Conservation (phyloP, 495 filamentous ascomycete genomes). For the Mytilinidion resinicola region DNA sequence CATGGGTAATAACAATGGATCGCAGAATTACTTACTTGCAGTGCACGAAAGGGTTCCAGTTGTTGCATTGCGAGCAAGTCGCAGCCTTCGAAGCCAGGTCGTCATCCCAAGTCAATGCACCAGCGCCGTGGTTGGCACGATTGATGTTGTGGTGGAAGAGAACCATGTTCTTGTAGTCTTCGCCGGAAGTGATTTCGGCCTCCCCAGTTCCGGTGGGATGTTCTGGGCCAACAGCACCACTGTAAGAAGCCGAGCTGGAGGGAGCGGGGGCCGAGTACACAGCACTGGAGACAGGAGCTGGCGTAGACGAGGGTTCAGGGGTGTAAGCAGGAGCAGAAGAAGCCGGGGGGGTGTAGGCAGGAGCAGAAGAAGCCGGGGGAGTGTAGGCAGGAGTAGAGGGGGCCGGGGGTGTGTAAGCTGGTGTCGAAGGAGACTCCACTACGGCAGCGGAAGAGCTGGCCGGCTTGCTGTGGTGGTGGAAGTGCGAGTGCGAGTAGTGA, state of each 20-base stretch:
- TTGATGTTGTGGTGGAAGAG: constrained; percentile 78
- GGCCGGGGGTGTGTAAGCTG: constrained; percentile 2
- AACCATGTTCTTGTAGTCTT: constrained; percentile 43
- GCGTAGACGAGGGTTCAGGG: not conserved
- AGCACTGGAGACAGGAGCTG: constrained; percentile 4
- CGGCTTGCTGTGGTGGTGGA: not conserved
- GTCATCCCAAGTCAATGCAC: constrained; percentile 55
- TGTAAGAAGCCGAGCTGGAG: constrained; percentile 3
- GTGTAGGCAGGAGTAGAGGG: not conserved
- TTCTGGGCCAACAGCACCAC: not conserved
- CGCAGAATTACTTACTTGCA: constrained; percentile 66
- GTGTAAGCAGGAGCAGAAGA: not conserved
- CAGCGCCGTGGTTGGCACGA: constrained; percentile 74
- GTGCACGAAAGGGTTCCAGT: constrained; percentile 69
- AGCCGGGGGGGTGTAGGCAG: not conserved
- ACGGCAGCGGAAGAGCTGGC: not conserved
- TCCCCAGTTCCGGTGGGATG: constrained; percentile 15
- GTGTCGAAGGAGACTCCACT: constrained; percentile 2
- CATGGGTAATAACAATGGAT: too few relatives aligned
- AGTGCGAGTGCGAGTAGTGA: not conserved
- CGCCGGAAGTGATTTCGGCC: constrained; percentile 6
- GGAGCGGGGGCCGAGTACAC: constrained; percentile 13
- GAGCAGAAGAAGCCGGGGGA: not conserved
- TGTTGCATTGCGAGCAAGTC: constrained; percentile 34
- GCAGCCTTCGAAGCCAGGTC: constrained; percentile 57